A percentile compares a stretch with the other conserved stretches of the same genome.
Conservation (phyloP, 1,284 basidiomycete genomes). For the Rhodotorula sp. region DNA sequence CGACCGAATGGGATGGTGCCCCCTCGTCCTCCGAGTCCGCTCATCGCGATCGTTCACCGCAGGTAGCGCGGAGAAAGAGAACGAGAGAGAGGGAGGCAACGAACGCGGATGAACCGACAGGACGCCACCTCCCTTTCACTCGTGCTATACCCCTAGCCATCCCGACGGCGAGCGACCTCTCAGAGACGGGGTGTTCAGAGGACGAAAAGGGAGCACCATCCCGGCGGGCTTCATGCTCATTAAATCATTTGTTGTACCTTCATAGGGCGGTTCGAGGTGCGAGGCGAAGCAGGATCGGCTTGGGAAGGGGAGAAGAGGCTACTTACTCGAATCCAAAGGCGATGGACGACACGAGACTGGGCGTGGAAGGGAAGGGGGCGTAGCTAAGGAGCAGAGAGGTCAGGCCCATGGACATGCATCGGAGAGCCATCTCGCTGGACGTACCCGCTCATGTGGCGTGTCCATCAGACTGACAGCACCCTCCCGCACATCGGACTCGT, state of each 20-base stretch:
- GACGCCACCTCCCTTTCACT: background rate
- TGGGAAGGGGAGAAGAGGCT: background rate
- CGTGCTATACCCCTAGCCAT: no score
- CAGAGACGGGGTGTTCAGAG: background rate
- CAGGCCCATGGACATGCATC: no score
- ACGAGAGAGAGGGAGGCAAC: background rate
- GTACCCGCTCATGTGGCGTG: no score
- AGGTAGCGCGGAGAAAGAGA: background rate
- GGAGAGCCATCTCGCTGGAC: no score
- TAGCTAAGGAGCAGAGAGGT: no score
- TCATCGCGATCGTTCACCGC: background rate
- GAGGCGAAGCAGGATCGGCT: background rate
- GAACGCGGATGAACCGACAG: slow-evolving; percentile 1
- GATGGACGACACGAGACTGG: background rate
- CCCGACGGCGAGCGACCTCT: no score
- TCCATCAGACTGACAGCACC: no score
- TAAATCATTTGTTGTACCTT: slow-evolving; percentile 30
- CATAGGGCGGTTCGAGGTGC: slow-evolving; percentile 4
- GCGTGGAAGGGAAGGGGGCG: background rate
- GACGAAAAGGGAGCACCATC: background rate
- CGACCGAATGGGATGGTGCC: background rate
- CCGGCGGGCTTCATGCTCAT: slow-evolving; percentile 17
- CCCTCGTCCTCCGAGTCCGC: background rate
- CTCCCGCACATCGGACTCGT: no score
- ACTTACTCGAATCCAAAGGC: background rate